Evolutionary conservation across 2,329 filamentous ascomycete species (phyloP), one percentile per base, ranked within the genome.

Genomic region (Diplocarpon rosae): DNA sequence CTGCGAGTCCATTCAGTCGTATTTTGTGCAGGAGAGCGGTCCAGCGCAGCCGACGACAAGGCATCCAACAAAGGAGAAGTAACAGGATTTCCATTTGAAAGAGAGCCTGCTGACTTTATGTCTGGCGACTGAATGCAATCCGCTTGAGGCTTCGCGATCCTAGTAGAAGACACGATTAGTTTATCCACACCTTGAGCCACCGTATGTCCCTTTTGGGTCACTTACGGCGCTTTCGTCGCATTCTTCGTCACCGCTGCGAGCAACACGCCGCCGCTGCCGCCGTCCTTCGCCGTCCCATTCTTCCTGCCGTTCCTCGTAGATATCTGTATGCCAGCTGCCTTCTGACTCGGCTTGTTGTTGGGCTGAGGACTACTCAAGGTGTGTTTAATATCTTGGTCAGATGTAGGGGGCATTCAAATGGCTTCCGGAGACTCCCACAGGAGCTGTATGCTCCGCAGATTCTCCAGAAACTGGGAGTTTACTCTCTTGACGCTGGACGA

Each of bases 1-100:
- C 66, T 62, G 46, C 66, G 68, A 45, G 67, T 65, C 67, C 68
- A 70, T 61, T 70, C 67, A 53, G 61, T 59, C 33, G 60, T 60
- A 30, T 55, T 59, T 40, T 60, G 58, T 13, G 56, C 48, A 14
- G 51, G 39, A 14, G 55, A 53, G 32, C 48, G 46, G 29, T 53
- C 46, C 39, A 58, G 49, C 16, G 54, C 49, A 27, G 57, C 51
- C 24, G 58, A 57, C 16, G 59, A 59, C 39, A 61, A 46, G 15
- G 55, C 59, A 36, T 61, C 56, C 24, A 59, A 47, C 47, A 62
- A 47, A 33, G 56, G 56, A 20, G 58, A 60, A 39, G 56, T 53
- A 28, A 53, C 47, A 15, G 43, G 44, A 46, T 48, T 54, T 38
- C 49, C 52, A 52, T 51, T 54, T 31, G 52, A 43, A 10, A 49